phyloP scores from a whole-genome alignment of 495 filamentous ascomycete species.

The Penicillium paradoxum region DNA sequence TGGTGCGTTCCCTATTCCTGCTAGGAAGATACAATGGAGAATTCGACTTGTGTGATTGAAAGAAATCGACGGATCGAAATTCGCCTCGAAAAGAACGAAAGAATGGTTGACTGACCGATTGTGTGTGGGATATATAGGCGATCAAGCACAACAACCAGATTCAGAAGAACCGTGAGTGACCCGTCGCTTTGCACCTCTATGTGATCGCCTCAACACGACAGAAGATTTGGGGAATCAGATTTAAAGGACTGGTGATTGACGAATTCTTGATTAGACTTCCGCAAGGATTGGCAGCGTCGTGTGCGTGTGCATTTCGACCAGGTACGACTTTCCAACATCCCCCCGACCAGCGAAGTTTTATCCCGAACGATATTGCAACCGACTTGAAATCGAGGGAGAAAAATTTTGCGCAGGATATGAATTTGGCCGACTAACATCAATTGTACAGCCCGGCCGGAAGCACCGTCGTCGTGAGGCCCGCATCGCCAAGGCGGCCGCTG shows the following conservation, averaged over 20 bases:
- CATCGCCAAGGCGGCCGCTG: slow-evolving; percentile 82
- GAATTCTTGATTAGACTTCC: slow-evolving; percentile 69
- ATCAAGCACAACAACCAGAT: slow-evolving; percentile 99
- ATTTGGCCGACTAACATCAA: slow-evolving; percentile 29
- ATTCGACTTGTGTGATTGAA: slow-evolving; percentile 10
- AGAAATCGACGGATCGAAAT: slow-evolving; percentile 6
- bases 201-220: slow-evolving; percentile 1
- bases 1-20: slow-evolving; percentile 47
- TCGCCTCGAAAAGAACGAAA: slow-evolving; percentile 8
- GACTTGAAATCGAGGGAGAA: slow-evolving; percentile 15
- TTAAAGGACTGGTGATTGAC: slow-evolving; percentile 26
- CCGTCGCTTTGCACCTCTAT: slow-evolving; percentile 6
- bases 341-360: slow-evolving; percentile 10
- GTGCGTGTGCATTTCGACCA: slow-evolving; percentile 99
- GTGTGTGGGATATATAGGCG: slow-evolving; percentile 53
- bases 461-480: slow-evolving; percentile 82
- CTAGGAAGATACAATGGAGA: slow-evolving; percentile 3
- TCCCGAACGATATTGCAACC: slow-evolving; percentile 17
- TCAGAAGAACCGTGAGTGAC: slow-evolving; percentile 84
- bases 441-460: slow-evolving; percentile 84
- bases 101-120: slow-evolving; percentile 28
- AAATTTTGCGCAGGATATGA: slow-evolving; percentile 6
- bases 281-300: slow-evolving; percentile 99
- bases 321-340: slow-evolving; percentile 54
- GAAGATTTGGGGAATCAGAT: slow-evolving; percentile 10